phyloP scores from a whole-genome alignment of 345 rosid species.

The Citrus australasica region DNA sequence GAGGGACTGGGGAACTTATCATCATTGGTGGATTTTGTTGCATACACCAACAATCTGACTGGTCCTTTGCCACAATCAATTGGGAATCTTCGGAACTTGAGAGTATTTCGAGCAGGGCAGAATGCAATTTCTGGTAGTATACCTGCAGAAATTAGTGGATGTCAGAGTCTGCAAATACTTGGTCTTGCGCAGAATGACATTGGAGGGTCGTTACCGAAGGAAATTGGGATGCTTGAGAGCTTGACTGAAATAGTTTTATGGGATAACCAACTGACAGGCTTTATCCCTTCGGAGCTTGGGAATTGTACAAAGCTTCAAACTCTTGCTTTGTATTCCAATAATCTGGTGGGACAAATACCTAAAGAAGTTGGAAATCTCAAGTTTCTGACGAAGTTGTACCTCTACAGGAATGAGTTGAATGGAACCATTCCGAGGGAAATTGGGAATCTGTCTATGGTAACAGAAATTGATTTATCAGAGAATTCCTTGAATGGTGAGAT shows the following conservation, averaged over 20 bases:
- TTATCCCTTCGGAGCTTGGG: constrained; percentile 72
- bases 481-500: constrained; percentile 68
- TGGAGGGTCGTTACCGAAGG: constrained; percentile 71
- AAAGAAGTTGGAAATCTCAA: constrained; percentile 66
- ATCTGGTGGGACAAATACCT: constrained; percentile 65
- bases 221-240: constrained; percentile 61
- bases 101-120: constrained; percentile 67
- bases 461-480: constrained; percentile 88
- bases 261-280: constrained; percentile 67
- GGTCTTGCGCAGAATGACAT: constrained; percentile 86
- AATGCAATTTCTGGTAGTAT: constrained; percentile 70
- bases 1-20: constrained; percentile 63
- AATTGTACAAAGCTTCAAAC: constrained; percentile 58
- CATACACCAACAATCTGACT: constrained; percentile 69
- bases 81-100: constrained; percentile 64
- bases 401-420: constrained; percentile 76
- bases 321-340: constrained; percentile 73
- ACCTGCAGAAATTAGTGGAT: constrained; percentile 70
- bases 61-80: constrained; percentile 82
- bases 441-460: constrained; percentile 64
- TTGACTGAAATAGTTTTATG: constrained; percentile 67
- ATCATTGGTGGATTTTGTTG: constrained; percentile 64
- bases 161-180: constrained; percentile 57
- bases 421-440: constrained; percentile 84
- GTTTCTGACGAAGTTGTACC: constrained; percentile 63